These are phyloP conservation scores for Eucalyptus erythrocorys DNA, from an alignment of 345 rosid species.

Conservation along the genomic window DNA sequence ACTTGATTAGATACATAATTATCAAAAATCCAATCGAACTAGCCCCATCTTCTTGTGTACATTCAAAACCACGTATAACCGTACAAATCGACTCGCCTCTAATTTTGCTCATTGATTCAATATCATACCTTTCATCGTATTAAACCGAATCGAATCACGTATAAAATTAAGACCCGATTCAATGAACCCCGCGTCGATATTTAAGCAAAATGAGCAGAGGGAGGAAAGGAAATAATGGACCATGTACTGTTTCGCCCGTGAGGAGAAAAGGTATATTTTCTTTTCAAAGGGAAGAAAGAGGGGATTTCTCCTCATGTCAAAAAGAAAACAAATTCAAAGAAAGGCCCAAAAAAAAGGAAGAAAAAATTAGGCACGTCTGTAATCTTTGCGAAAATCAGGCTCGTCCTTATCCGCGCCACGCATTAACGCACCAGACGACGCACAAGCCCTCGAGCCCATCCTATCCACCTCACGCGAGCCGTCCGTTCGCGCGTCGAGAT, in stretches of 20 bases:
- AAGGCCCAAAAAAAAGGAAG: not conserved
- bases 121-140: too few species aligned
- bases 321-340: not conserved
- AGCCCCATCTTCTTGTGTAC: not conserved
- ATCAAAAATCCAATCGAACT: too few species aligned
- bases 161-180: not conserved
- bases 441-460: not conserved
- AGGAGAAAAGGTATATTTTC: not conserved
- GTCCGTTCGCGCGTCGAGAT: not conserved
- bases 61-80: not conserved
- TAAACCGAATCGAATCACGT: fast-evolving
- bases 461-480: not conserved
- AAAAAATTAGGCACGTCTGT: not conserved
- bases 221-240: not conserved
- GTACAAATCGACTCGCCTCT: fast-evolving
- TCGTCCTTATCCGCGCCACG: not conserved
- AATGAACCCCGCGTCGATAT: not conserved
- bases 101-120: not conserved
- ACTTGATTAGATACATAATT: not conserved
- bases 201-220: not conserved
- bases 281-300: not conserved
- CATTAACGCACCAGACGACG: not conserved
- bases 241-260: not conserved
- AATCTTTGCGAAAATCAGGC: not conserved
- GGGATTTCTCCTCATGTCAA: not conserved